phyloP scores from a whole-genome alignment of 1,284 basidiomycete species.

The Retiboletus fuscus region DNA sequence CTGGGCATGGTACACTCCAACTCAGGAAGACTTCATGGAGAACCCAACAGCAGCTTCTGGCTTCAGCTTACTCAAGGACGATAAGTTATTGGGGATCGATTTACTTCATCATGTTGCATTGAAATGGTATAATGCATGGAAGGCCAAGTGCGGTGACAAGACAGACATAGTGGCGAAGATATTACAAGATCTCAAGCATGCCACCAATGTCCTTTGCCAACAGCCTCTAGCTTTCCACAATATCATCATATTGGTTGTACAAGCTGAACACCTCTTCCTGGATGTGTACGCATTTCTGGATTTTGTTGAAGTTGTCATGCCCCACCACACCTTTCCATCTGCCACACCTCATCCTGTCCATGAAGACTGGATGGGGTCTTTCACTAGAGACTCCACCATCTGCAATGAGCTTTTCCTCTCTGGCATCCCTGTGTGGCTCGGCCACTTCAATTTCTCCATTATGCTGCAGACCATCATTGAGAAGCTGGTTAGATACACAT shows the following conservation, averaged over 20 bases:
- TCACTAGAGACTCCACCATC: too few species aligned
- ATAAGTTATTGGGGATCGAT: not conserved
- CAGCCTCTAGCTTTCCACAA: not conserved
- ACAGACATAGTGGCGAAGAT: too few species aligned
- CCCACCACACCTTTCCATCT: too few species aligned
- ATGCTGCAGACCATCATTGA: not conserved
- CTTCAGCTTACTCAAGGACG: not conserved
- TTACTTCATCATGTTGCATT: not conserved
- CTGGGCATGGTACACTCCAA: constrained; percentile 9
- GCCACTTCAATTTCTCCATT: not conserved
- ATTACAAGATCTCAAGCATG: not conserved
- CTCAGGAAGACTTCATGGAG: not conserved
- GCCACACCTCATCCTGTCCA: too few species aligned
- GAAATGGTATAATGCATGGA: not conserved
- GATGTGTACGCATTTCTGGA: too few species aligned
- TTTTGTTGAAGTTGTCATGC: too few species aligned
- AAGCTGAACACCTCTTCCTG: not conserved
- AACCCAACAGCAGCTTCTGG: not conserved
- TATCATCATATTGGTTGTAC: not conserved
- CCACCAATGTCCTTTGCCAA: not conserved
- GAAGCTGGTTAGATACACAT: not conserved
- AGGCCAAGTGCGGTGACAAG: not conserved
- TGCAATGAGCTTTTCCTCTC: too few species aligned
- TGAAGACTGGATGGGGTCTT: too few species aligned
- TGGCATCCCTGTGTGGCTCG: constrained; percentile 2